A percentile compares a stretch with the other conserved stretches of the same genome.
Evolutionary conservation across 2,329 filamentous ascomycete species (phyloP).

Genomic region (Hypoxylon sp.): DNA sequence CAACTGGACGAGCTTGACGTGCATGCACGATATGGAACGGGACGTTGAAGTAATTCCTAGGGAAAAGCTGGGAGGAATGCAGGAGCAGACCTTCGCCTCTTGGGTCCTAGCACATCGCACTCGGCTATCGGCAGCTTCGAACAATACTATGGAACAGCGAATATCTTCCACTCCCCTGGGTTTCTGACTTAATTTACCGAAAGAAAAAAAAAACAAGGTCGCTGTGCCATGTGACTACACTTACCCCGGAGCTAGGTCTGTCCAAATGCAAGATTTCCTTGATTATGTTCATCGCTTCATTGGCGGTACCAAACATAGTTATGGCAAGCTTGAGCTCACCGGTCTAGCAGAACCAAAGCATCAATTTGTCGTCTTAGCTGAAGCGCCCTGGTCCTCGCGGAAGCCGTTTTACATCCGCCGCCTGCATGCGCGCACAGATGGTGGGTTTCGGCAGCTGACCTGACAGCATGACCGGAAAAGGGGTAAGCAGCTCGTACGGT

Average conservation of each 20-base stretch:
- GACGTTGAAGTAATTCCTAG: slow-evolving; percentile 20
- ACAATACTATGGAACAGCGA: not conserved
- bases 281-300: not conserved
- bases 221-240: not conserved
- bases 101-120: not conserved
- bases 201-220: no score
- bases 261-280: slow-evolving; percentile 12
- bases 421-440: slow-evolving; percentile 23
- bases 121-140: slow-evolving; percentile 15
- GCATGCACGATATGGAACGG: slow-evolving; percentile 28
- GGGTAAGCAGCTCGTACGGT: slow-evolving; percentile 13
- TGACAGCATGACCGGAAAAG: slow-evolving; percentile 6
- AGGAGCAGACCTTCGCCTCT: slow-evolving; percentile 15
- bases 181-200: slow-evolving; percentile 13
- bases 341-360: slow-evolving; percentile 10
- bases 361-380: not conserved
- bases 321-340: slow-evolving; percentile 11
- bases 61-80: slow-evolving; percentile 22
- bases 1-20: slow-evolving; percentile 19
- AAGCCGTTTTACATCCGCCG: slow-evolving; percentile 12
- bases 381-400: not conserved
- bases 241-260: not conserved
- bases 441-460: slow-evolving; percentile 14
- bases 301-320: not conserved
- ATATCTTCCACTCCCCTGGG: slow-evolving; percentile 5